phyloP scores from a whole-genome alignment of 1,284 basidiomycete species.

The Termitomyces sp. region DNA sequence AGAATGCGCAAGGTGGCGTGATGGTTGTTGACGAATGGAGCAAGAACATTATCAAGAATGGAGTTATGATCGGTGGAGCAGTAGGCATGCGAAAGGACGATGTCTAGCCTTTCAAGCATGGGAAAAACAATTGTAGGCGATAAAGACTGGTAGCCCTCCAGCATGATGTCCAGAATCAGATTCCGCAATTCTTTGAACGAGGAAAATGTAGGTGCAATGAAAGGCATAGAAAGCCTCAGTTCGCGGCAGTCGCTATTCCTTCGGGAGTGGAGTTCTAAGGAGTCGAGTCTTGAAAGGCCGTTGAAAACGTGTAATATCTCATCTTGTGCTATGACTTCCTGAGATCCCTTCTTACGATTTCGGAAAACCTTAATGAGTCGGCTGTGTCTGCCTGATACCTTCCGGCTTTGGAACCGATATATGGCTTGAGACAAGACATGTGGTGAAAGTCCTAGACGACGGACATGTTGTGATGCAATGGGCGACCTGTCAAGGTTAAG shows the following conservation, averaged over 20 bases:
- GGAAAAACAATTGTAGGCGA: slow-evolving; percentile 6
- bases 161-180: slow-evolving; percentile 15
- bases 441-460: background rate
- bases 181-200: slow-evolving; percentile 14
- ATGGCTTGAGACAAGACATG: background rate
- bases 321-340: background rate
- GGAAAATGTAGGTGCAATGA: background rate
- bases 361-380: background rate
- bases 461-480: slow-evolving; percentile 2
- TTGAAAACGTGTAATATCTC: background rate
- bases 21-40: slow-evolving; percentile 16
- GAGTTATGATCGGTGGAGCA: slow-evolving; percentile 4
- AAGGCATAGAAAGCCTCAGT: background rate
- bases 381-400: slow-evolving; percentile 8
- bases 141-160: slow-evolving; percentile 14
- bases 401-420: background rate
- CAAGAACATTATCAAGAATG: slow-evolving; percentile 3
- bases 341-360: background rate
- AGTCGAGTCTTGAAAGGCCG: background rate
- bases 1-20: slow-evolving; percentile 4
- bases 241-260: background rate
- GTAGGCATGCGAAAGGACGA: slow-evolving; percentile 7
- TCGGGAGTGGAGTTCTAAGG: background rate
- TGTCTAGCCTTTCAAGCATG: slow-evolving; percentile 8
- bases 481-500: background rate